Conservation (phyloP, 1,284 basidiomycete genomes). For the Sutorius eximius region DNA sequence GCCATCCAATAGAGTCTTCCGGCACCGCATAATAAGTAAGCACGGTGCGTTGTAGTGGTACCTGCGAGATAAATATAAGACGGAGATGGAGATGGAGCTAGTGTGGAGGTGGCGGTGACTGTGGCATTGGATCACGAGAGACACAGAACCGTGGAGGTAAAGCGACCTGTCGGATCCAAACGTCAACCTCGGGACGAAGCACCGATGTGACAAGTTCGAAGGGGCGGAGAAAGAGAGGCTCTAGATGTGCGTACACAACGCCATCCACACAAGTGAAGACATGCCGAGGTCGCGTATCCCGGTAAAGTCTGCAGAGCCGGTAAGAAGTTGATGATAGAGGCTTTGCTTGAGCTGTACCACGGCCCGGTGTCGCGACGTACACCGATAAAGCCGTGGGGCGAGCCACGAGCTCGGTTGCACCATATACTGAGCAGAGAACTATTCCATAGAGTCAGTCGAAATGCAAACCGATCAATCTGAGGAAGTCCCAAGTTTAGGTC, state of each 20-base stretch:
- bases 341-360: too few relatives aligned
- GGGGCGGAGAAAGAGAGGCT: background rate
- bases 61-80: background rate
- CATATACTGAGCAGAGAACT: too few relatives aligned
- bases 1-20: background rate
- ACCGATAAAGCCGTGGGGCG: too few relatives aligned
- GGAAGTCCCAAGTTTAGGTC: too few relatives aligned
- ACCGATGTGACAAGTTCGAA: background rate
- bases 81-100: conserved; percentile 4
- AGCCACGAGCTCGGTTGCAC: too few relatives aligned
- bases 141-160: background rate
- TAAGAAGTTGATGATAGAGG: too few relatives aligned
- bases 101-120: conserved; percentile 5
- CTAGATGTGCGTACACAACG: background rate
- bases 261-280: background rate
- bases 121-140: background rate
- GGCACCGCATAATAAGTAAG: conserved; percentile 10
- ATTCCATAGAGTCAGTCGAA: too few relatives aligned
- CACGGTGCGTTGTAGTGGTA: background rate
- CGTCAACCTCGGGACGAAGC: background rate
- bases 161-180: background rate
- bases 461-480: too few relatives aligned
- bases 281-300: too few relatives aligned
- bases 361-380: too few relatives aligned
- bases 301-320: too few relatives aligned